Evolutionary conservation across 768 basidiomycete species (phyloP).

Genomic region (Tylopilus sp.): DNA sequence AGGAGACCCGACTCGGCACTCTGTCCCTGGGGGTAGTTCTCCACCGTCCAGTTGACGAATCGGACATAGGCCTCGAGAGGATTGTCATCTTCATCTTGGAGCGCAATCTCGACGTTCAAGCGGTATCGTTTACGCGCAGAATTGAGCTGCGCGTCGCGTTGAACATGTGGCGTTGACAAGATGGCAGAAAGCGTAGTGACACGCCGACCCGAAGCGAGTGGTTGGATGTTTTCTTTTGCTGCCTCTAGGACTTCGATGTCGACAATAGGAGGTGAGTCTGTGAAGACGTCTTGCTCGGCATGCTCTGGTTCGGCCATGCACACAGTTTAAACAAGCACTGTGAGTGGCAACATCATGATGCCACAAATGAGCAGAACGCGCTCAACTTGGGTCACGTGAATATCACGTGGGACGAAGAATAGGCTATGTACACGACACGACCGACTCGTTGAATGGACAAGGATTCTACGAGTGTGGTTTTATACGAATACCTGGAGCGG

Average conservation of each 20-base stretch:
- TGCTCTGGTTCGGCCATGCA: conserved; percentile 19
- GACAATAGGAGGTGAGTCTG: conserved; percentile 48
- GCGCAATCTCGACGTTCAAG: conserved; percentile 66
- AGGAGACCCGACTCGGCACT: conserved; percentile 87
- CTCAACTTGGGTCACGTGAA: conserved; percentile 20
- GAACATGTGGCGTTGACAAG: conserved; percentile 72
- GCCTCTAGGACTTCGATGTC: conserved; percentile 81
- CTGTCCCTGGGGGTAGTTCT: conserved; percentile 92
- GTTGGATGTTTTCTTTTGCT: conserved; percentile 85
- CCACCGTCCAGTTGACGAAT: conserved; percentile 89
- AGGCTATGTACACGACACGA: background rate
- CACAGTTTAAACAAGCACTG: background rate
- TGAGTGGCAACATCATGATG: background rate
- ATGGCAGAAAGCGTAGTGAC: conserved; percentile 75
- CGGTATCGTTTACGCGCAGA: conserved; percentile 63
- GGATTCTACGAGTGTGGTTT: conserved; percentile 1
- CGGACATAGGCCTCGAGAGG: conserved; percentile 83
- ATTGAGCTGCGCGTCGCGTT: conserved; percentile 66
- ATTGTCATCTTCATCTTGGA: conserved; percentile 75
- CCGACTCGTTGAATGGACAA: background rate
- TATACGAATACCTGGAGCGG: conserved; percentile 3
- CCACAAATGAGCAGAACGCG: conserved; percentile 6
- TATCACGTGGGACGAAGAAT: conserved; percentile 9
- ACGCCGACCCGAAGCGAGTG: conserved; percentile 72
- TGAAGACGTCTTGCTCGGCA: conserved; percentile 43